Evolutionary conservation across 192 early-diverging fungal genomes (phyloP), one percentile per base, ranked within the genome.

Genomic region (Linderina pennispora): DNA sequence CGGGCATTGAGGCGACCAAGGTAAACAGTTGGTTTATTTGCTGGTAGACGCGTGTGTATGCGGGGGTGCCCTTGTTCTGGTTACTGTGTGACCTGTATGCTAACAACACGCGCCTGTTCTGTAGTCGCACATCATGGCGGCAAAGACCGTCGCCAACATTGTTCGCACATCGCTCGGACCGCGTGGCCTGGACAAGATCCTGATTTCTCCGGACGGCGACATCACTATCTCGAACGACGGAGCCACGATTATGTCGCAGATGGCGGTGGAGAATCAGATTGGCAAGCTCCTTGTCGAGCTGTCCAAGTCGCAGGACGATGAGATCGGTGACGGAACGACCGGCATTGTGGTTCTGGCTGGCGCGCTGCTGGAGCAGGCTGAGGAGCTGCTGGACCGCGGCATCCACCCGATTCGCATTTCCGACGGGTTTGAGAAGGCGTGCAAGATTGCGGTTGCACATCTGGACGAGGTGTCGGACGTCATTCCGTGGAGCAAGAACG

Each of bases 201-300:
- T 99, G 17, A 95, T 99, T 58, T 98, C 95, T 16, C 91, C 97
- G 36, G 97, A 99, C 67, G 97, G 97, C 38, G 95, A 99, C 47
- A 96, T 99, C 59, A 98, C 94, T 24, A 87, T 98, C 21, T 97
- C 97, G 43, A 99, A 99, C 75, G 97, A 99, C 55, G 97, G 97
- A 15, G 97, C 97, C 5, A 99, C 97, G 13, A 99, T 99, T 69
- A 75, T 99, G 54, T 76, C 78, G 59, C 86, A 97, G 62, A 97
- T 98, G 95, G 92, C 91, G 23, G 93, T 99, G 41, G 93, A 96
- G 62, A 94, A 99, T 69, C 93, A 99, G 75, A 97, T 99, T 62
- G 97, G 94, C 21, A 96, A 96, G 72, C 77, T 99, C 14, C 67
- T 99, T 32, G 97, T 99, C 15, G 90, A 97, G 72, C 77, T 99